Percentiles rank a stretch among this genome's conserved stretches.
phyloP scores from a whole-genome alignment of 768 basidiomycete species.

The Mrakia frigida region DNA sequence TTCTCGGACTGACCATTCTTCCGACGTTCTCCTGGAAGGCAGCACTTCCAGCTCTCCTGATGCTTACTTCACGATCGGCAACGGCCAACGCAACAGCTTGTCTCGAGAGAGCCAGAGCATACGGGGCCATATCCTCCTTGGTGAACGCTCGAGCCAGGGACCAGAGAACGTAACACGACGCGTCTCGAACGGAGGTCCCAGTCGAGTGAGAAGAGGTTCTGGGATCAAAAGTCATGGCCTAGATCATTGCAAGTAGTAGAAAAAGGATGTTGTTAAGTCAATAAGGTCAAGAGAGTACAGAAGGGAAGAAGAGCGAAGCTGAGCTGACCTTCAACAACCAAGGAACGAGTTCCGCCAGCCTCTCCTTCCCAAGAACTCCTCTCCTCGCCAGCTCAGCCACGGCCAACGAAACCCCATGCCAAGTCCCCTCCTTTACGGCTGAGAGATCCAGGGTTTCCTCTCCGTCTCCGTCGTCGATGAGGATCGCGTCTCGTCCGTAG shows the following conservation, averaged over 20 bases:
- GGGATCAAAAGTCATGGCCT: constrained; percentile 90
- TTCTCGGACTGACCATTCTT: constrained; percentile 60
- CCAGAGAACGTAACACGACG: constrained; percentile 92
- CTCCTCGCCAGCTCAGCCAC: constrained; percentile 87
- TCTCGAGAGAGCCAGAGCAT: constrained; percentile 62
- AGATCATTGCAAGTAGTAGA: too few relatives aligned
- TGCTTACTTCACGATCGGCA: constrained; percentile 90
- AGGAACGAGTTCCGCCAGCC: constrained; percentile 60
- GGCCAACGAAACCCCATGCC: constrained; percentile 92
- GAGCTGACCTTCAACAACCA: constrained; percentile 71
- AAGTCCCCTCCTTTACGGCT: constrained; percentile 62
- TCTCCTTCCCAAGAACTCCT: constrained; percentile 59
- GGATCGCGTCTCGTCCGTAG: constrained; percentile 67
- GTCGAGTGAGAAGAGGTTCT: constrained; percentile 88
- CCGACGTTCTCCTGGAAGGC: constrained; percentile 97
- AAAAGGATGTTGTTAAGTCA: too few relatives aligned
- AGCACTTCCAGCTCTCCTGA: constrained; percentile 91
- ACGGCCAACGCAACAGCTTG: constrained; percentile 71
- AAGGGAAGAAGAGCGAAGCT: neutral
- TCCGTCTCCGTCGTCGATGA: constrained; percentile 49
- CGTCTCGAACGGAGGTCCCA: constrained; percentile 89
- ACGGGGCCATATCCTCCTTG: constrained; percentile 51
- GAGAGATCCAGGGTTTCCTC: constrained; percentile 40
- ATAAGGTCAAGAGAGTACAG: too few relatives aligned
- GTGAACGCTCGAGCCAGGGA: constrained; percentile 70